Evolutionary conservation across 352 stramenopile genomes (phyloP).

Genomic region (Pythium volutum): DNA sequence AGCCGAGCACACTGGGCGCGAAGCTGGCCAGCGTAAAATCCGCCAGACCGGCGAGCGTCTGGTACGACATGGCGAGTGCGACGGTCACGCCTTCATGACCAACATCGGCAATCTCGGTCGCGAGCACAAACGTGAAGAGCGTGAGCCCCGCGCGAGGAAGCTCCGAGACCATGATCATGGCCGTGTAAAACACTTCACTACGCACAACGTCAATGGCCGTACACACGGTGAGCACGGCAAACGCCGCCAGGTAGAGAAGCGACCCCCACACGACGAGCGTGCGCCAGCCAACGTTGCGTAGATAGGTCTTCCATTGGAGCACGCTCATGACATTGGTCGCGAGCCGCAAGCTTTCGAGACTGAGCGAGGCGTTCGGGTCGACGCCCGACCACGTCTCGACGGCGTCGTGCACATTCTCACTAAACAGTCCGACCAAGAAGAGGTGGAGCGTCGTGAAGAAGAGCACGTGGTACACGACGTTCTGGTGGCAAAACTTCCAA

Average conservation of each 20-base stretch:
- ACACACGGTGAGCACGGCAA: conserved; percentile 27
- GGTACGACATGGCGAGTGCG: conserved; percentile 48
- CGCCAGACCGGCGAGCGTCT: conserved; percentile 32
- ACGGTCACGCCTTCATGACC: conserved; percentile 53
- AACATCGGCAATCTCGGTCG: conserved; percentile 49
- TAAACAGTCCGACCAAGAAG: conserved; percentile 36
- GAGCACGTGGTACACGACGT: conserved; percentile 52
- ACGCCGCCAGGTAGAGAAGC: conserved; percentile 28
- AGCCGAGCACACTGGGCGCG: conserved; percentile 20
- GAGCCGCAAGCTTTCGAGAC: conserved; percentile 30
- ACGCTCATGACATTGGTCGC: conserved; percentile 28
- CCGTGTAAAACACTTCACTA: conserved; percentile 36
- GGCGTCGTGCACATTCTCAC: conserved; percentile 33
- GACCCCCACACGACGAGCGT: conserved; percentile 26
- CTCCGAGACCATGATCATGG: conserved; percentile 27
- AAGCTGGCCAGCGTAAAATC: conserved; percentile 24
- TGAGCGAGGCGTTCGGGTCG: conserved; percentile 7
- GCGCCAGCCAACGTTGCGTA: conserved; percentile 40
- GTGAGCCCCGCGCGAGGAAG: conserved; percentile 39
- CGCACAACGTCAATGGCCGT: conserved; percentile 35
- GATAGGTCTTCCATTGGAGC: conserved; percentile 34
- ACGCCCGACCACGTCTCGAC: conserved; percentile 42
- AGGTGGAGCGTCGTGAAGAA: conserved; percentile 43
- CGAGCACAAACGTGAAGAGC: conserved; percentile 36
- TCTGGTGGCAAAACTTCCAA: conserved; percentile 50